Base-by-base conservation (phyloP, 2,329 filamentous ascomycete genomes). In the Cadophora luteo-olivacea region DNA sequence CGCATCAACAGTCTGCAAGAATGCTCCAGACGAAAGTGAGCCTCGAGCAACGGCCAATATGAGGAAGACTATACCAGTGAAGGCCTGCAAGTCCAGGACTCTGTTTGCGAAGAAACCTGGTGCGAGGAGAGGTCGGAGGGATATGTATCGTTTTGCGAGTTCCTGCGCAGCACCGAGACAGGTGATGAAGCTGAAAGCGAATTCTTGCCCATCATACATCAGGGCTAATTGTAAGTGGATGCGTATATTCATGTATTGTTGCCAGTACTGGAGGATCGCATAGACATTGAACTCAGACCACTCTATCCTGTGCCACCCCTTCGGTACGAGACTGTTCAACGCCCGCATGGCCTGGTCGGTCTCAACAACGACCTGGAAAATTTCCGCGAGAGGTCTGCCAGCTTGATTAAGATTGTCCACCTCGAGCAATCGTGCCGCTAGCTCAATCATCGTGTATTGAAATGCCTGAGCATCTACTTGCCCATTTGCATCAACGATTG, bases 131-230 rank as follows among this genome's bases (percentile, higher is more conserved):
- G 57, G 64, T 38, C 64, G 64, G 38, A 61, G 45, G 22, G 48
- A 66, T 19, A 66, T 54, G 29, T 66, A 66, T 22, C 51, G 64
- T 38, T 49, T 66, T 33, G 57, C 41, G 19, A 66, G 22, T 54
- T 66, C 64, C 36, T 66, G 64, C 51, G 55, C 60, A 8, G 64
- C 64, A 19, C 60, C 48, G 19, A 66, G 38, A 48, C 64, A 66
- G 33, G 64, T 62, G 57, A 62, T 54, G 64, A 61, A 62, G 49
- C 52, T 66, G 57, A 66, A 66, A 25, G 57, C 64, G 36, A 66
- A 66, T 45, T 66, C 64, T 24, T 25, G 64, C 0, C 64, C 64
- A 19, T 66, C 64, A 29, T 66, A 66, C 45, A 55, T 66, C 25
- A 66, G 49, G 19, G 64, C 64, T 32, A 66, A 57, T 48, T 66